phyloP scores from a whole-genome alignment of 179 eudicot species.

The Gypsophila paniculata region DNA sequence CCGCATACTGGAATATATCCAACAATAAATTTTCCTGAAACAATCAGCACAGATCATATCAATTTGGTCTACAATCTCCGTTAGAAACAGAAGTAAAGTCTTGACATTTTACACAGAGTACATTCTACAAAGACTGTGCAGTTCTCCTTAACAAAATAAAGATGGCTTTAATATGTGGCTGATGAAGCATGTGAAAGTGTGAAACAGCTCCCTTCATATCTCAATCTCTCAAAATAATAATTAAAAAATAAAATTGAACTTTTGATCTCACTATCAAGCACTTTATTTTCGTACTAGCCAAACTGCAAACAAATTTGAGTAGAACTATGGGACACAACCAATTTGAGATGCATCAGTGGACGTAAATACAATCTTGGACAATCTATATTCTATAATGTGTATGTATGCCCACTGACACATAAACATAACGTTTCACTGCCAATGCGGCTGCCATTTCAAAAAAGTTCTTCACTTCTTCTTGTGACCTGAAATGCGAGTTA shows the following conservation, averaged over 20 bases:
- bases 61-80: not conserved
- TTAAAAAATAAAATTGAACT: no score
- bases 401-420: not conserved
- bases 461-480: not conserved
- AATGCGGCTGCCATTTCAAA: not conserved
- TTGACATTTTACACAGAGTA: not conserved
- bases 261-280: not conserved
- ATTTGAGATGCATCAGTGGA: not conserved
- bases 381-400: not conserved
- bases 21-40: slow-evolving; percentile 75
- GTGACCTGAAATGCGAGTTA: not conserved
- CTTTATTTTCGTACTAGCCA: not conserved
- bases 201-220: not conserved
- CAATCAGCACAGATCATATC: slow-evolving; percentile 5
- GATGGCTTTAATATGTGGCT: not conserved
- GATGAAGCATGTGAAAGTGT: not conserved
- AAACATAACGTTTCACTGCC: not conserved
- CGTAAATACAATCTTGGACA: not conserved
- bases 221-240: not conserved
- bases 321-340: not conserved
- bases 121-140: not conserved
- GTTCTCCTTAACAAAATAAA: not conserved
- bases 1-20: slow-evolving; percentile 75
- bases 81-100: not conserved
- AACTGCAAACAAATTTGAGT: not conserved